Base-by-base conservation (phyloP, 345 rosid species). In the Syzygium aromaticum region DNA sequence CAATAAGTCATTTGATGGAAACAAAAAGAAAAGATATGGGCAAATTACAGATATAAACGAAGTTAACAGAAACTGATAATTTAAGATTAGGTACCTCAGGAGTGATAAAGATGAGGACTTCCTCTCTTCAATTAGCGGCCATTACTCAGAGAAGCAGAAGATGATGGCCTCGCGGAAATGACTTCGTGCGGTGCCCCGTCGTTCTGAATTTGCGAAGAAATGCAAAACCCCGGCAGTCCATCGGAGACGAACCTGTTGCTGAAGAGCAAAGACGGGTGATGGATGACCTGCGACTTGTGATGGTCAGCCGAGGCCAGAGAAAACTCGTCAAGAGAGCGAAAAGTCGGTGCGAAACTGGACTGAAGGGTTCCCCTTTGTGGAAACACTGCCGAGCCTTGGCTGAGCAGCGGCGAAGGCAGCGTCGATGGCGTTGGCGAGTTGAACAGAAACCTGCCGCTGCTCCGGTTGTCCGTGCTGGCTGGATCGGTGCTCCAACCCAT, bases 361-460 rank as follows among this genome's bases (percentile, higher is more conserved):
- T 95, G 97, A 95, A 95, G 96, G 95, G 97, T 91, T 87, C 95
- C 97, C 95, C 98, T 90, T 90, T 92, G 96, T 85, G 91, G 87
- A 84, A 88, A 91, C 53, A 89, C 89, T 28, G 88, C 86, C 3
- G 82, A 87, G 87, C 89, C 93, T 88, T 94, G 95, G 61, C 89
- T 86, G n/a, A 92, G 86, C 46, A 84, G 80, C 30, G 63, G 84
- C 53, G 87, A 64, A 89, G 94, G 63, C 88, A 92, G 85, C 28
- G 90, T 88, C 28, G 92, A 88, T 25, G 80, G 46, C 25, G 25
- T 67, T 33, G 80, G 80, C 25, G 46, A 67, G 90, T 89, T 93
- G 87, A 91, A 91, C 87, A 92, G 54, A 89, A 91, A 87, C 46
- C 80, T 33, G 46, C 80, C 23, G 13, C 85, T 86, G 11, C 53